Evolutionary conservation across 2,329 filamentous ascomycete species (phyloP).

Genomic region (Colletotrichum sp.): DNA sequence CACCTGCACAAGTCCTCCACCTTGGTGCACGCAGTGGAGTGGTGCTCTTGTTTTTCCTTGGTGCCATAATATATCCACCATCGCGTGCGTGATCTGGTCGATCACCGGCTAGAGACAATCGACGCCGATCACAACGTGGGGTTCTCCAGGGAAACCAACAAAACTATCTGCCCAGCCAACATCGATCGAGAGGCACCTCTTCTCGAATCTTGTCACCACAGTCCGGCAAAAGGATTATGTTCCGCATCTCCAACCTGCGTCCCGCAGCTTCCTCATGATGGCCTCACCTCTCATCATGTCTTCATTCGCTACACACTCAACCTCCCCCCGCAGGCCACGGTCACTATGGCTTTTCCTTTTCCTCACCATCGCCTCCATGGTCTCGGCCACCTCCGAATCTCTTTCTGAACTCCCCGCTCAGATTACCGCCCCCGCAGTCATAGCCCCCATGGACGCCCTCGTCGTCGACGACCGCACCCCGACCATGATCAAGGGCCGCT

Average conservation of each 20-base stretch:
- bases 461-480: constrained; percentile 22
- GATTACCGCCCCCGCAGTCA: constrained; percentile 8
- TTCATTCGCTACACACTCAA: constrained; percentile 3
- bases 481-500: constrained; percentile 22
- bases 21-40: background rate
- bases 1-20: background rate
- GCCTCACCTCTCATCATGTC: constrained; percentile 17
- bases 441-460: constrained; percentile 1
- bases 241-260: constrained; percentile 23
- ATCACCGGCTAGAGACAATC: constrained; percentile 9
- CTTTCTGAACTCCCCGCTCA: constrained; percentile 1
- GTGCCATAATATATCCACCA: constrained; percentile 12
- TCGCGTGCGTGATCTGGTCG: constrained; percentile 14
- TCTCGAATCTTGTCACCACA: background rate
- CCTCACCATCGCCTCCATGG: constrained; percentile 26
- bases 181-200: background rate
- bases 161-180: background rate
- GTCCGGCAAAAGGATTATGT: constrained; percentile 25
- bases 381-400: background rate
- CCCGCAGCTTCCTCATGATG: constrained; percentile 31
- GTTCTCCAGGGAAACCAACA: background rate
- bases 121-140: constrained; percentile 20
- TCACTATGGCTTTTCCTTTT: constrained; percentile 32
- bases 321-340: constrained; percentile 23
- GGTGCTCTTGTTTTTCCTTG: constrained; percentile 14